Percentiles rank a stretch among this genome's conserved stretches.
Evolutionary conservation across 164 flowering plant species (phyloP).

Genomic region (Liriodendron chinense): DNA sequence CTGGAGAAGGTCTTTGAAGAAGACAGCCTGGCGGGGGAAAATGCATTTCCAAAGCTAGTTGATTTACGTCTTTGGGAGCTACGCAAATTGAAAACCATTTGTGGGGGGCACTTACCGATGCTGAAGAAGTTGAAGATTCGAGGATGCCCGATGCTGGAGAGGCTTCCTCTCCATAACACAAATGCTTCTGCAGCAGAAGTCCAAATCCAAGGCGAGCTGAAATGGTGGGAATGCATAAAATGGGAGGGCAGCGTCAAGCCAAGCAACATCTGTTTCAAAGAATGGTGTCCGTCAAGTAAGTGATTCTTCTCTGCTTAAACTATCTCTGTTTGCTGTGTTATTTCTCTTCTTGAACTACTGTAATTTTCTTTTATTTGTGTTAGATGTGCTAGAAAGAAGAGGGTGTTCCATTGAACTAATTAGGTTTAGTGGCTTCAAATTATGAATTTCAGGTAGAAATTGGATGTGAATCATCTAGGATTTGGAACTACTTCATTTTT

Average conservation of each 20-base stretch:
- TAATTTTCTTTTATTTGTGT: no score
- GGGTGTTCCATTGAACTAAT: no score
- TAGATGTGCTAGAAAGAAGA: no score
- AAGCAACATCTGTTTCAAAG: background rate
- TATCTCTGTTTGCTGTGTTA: no score
- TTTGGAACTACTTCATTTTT: no score
- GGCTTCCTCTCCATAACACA: background rate
- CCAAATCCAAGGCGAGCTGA: background rate
- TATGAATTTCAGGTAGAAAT: no score
- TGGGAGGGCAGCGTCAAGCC: background rate
- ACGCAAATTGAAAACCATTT: background rate
- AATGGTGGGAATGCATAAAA: background rate
- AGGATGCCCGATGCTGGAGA: constrained; percentile 1
- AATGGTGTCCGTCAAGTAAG: background rate
- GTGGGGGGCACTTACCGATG: background rate
- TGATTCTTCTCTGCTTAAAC: background rate
- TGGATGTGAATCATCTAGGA: no score
- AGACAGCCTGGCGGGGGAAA: background rate
- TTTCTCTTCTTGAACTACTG: no score
- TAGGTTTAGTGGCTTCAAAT: no score
- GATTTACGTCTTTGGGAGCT: background rate
- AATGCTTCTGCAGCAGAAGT: background rate
- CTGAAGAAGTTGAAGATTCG: background rate
- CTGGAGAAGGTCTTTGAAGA: background rate
- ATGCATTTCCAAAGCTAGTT: background rate